Evolutionary conservation across 2,329 filamentous ascomycete genomes (phyloP), one percentile per base, ranked within the genome.

Genomic region (Alternaria gaisen): DNA sequence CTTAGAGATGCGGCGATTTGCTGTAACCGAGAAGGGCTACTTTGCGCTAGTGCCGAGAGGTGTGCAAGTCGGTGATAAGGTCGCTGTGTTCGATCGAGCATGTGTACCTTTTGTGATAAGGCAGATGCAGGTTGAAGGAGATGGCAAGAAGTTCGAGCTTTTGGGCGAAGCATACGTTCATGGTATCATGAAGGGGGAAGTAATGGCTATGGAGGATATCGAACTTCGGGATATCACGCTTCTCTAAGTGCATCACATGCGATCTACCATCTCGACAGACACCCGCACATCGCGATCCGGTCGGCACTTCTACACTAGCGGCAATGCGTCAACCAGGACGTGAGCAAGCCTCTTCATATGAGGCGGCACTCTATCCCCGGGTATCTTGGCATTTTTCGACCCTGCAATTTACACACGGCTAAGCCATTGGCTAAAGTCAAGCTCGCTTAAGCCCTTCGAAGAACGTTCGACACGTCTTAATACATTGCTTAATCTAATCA

Each of bases 401-500:
- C 43, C n/a, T 36, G 32, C 53, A 60, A 67, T 69, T 4, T 70
- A 65, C 44, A 7, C 44, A 20, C 54, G 44, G 52, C 65, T 42
- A 42, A 53, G 56, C 63, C 57, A 72, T 70, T 72, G 67, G 70
- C 52, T 57, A 55, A 53, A 28, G 9, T n/a, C 40, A 30, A 38
- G 22, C 60, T 72, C 69, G 69, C 70, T 69, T 69, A 70, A 47
- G 40, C 38, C 43, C 14, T n/a, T 24, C 44, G 18, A 61, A 67
- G 64, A 70, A 67, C 41, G 24, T 71, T 68, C 61, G 58, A 60
- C 58, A 61, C 56, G 32, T 53, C 59, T 66, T 65, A 56, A 14
- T 43, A 73, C 64, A 74, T 71, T 72, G 64, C 63, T 71, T 71
- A 72, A 75, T 75, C 54, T 70, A 72, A 58, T 58, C 43, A 55